Conservation (phyloP, 1,284 basidiomycete genomes). For the Uromyces viciae-fabae region DNA sequence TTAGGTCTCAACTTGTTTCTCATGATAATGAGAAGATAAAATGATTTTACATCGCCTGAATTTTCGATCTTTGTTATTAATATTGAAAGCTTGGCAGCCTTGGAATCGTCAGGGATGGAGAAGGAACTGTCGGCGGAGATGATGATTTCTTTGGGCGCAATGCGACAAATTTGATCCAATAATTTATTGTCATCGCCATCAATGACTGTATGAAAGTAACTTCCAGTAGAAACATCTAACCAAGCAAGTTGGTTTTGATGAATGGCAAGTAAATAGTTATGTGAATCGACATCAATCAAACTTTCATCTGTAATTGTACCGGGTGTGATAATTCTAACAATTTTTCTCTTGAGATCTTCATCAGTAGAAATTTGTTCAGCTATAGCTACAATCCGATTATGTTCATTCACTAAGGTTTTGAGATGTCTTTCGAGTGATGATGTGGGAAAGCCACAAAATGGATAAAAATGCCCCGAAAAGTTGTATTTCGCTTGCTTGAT, state of each 20-base stretch:
- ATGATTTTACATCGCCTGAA: not conserved
- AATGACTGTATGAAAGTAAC: conserved; percentile 73
- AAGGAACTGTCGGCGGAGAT: conserved; percentile 54
- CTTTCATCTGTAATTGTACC: conserved; percentile 86
- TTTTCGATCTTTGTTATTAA: conserved; percentile 14
- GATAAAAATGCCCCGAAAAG: conserved; percentile 61
- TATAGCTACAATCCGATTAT: conserved; percentile 78
- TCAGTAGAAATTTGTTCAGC: conserved; percentile 65
- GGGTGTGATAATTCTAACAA: conserved; percentile 80
- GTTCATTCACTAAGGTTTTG: conserved; percentile 74
- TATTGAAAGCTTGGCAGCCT: conserved; percentile 23
- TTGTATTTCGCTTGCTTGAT: conserved; percentile 73
- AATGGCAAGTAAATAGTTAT: conserved; percentile 39
- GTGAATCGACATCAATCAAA: conserved; percentile 62
- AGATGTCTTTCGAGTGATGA: conserved; percentile 77
- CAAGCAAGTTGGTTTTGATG: conserved; percentile 68
- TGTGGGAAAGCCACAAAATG: conserved; percentile 85
- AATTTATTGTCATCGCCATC: conserved; percentile 60
- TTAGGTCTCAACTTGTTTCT: not conserved
- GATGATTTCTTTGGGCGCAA: conserved; percentile 76
- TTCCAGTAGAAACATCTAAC: conserved; percentile 92
- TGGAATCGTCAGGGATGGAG: conserved; percentile 3
- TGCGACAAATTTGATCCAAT: conserved; percentile 76
- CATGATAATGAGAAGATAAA: not conserved
- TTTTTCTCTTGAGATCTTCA: conserved; percentile 52